These are phyloP conservation scores for Leonotis leonurus DNA, from an alignment of 257 asterid species.

Conservation along the genomic window DNA sequence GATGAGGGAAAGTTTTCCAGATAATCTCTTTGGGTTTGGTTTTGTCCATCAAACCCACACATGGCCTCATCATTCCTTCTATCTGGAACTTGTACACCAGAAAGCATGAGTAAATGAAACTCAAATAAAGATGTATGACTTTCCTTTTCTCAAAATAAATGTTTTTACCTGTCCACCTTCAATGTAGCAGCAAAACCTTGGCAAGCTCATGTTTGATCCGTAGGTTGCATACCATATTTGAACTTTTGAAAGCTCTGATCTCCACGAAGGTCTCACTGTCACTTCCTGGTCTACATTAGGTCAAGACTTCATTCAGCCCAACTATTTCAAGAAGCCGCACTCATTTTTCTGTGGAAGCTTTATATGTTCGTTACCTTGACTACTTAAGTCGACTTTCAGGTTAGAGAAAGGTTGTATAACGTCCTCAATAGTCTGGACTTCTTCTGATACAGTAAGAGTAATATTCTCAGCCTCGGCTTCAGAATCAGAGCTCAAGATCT, in stretches of 20 bases:
- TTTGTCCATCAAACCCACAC: conserved; percentile 73
- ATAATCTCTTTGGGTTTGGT: conserved; percentile 51
- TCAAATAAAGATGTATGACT: not conserved
- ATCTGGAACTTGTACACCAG: conserved; percentile 36
- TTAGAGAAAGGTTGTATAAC: conserved; percentile 48
- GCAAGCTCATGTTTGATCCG: conserved; percentile 72
- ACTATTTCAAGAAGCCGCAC: conserved; percentile 8
- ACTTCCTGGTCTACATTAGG: conserved; percentile 36
- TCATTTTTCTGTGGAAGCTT: not conserved
- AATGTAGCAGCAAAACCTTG: conserved; percentile 78
- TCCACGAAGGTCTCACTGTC: conserved; percentile 43
- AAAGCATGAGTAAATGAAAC: not conserved
- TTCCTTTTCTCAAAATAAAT: not conserved
- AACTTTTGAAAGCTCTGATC: conserved; percentile 59
- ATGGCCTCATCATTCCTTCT: conserved; percentile 70
- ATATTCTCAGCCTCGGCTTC: conserved; percentile 42
- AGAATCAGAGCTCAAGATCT: conserved; percentile 66
- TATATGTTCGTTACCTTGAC: conserved; percentile 24
- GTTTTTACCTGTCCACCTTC: conserved; percentile 81
- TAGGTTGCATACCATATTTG: conserved; percentile 76
- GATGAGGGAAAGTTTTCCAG: conserved; percentile 77
- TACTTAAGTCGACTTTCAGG: conserved; percentile 47
- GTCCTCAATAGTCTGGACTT: conserved; percentile 39
- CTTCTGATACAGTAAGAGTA: conserved; percentile 17
- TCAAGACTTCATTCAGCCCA: conserved; percentile 20